Conservation (phyloP, 768 basidiomycete genomes). For the Cyclocybe cylindracea region DNA sequence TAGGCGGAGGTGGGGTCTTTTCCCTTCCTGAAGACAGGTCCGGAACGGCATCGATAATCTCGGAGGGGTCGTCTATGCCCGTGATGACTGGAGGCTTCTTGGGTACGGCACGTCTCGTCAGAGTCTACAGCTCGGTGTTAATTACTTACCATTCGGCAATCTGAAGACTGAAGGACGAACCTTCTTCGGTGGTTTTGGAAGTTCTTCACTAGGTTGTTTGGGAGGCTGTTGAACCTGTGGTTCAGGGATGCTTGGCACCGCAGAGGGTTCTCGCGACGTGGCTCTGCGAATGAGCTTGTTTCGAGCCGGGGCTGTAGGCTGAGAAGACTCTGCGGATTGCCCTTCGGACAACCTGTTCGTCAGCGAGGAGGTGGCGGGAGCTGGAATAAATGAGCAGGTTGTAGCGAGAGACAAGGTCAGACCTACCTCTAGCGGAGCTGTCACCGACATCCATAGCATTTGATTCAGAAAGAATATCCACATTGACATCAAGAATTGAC, state of each 20-base stretch:
- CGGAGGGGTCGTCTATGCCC: conserved; percentile 46
- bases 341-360: conserved; percentile 53
- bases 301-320: conserved; percentile 12
- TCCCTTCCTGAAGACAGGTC: conserved; percentile 11
- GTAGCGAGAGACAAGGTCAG: neutral
- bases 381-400: conserved; percentile 1
- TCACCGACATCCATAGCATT: conserved; percentile 15
- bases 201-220: conserved; percentile 13
- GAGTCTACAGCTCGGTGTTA: conserved; percentile 27
- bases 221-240: neutral
- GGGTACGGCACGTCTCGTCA: conserved; percentile 44
- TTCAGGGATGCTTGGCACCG: conserved; percentile 8
- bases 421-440: conserved; percentile 4
- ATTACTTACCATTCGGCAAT: neutral
- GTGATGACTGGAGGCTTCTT: conserved; percentile 34
- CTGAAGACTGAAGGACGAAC: conserved; percentile 19
- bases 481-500: conserved; percentile 43
- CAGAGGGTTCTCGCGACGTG: conserved; percentile 38
- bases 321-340: conserved; percentile 22
- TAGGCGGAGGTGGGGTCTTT: conserved; percentile 17
- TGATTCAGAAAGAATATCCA: conserved; percentile 26
- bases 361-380: conserved; percentile 34
- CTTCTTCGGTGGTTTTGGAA: conserved; percentile 26
- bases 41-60: conserved; percentile 33
- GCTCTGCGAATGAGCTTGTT: conserved; percentile 36